These are phyloP conservation scores for Eimeria maxima DNA, from an alignment of 169 alveolate species.

Conservation along the genomic window DNA sequence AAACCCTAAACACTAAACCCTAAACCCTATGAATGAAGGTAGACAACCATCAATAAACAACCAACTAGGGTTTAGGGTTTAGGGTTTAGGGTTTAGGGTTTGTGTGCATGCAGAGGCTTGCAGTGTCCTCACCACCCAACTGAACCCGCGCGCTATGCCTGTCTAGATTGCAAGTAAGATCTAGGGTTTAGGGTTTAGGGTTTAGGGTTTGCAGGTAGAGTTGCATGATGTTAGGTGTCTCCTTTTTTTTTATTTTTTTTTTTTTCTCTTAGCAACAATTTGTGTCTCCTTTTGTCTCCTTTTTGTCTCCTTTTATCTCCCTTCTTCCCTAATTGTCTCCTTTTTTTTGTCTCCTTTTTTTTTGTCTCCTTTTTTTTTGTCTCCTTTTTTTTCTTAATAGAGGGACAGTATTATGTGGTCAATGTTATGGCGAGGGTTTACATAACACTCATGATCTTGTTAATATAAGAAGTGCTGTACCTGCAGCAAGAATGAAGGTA, in stretches of 20 bases:
- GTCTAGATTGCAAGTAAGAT: conserved; percentile 21
- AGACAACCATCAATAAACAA: not conserved
- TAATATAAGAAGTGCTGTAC: not conserved
- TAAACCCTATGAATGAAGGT: not conserved
- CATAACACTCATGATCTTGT: not conserved
- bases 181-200: conserved; percentile 31
- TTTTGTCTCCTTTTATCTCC: not conserved
- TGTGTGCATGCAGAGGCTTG: conserved; percentile 1
- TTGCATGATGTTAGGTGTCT: not conserved
- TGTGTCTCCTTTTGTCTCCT: too few relatives aligned
- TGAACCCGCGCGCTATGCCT: conserved; percentile 32
- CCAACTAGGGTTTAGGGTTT: conserved; percentile 31
- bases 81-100: conserved; percentile 56
- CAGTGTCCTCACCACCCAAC: conserved; percentile 8
- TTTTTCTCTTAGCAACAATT: too few relatives aligned
- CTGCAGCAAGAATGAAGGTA: conserved; percentile 20
- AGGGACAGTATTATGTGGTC: not conserved
- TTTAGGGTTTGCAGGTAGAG: not conserved
- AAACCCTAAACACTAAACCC: not conserved
- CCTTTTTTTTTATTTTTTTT: not conserved
- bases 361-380: not conserved
- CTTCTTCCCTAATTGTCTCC: too few relatives aligned
- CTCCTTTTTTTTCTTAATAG: not conserved
- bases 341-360: not conserved
- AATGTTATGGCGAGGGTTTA: conserved; percentile 1